Percentiles rank a stretch among this genome's conserved stretches.
These are phyloP conservation scores for Naematelia aurantialba DNA, from an alignment of 768 basidiomycete genomes.

Conservation along the genomic window DNA sequence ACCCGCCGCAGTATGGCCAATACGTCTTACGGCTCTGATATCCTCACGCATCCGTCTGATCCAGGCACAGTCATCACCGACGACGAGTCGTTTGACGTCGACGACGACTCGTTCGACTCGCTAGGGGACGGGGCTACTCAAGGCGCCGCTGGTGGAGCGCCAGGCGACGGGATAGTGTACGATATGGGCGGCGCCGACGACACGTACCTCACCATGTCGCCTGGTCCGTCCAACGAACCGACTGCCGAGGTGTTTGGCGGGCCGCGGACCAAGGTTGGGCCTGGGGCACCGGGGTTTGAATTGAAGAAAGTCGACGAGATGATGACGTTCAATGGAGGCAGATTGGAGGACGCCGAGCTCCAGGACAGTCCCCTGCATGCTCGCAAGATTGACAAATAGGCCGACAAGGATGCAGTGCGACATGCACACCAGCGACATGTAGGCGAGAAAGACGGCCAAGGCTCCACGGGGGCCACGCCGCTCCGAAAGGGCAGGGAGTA, in stretches of 20 bases:
- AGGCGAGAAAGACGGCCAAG: not conserved
- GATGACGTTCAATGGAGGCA: slow-evolving; percentile 45
- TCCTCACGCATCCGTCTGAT: slow-evolving; percentile 1
- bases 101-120: slow-evolving; percentile 8
- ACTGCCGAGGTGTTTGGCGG: slow-evolving; percentile 4
- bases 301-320: slow-evolving; percentile 46
- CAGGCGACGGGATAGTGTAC: not conserved
- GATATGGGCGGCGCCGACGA: not conserved
- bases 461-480: too few species aligned
- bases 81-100: slow-evolving; percentile 30
- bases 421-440: too few species aligned
- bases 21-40: slow-evolving; percentile 36
- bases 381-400: not conserved
- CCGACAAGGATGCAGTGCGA: too few species aligned
- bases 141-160: not conserved
- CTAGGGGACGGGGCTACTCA: not conserved
- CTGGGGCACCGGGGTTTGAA: slow-evolving; percentile 23
- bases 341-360: slow-evolving; percentile 34
- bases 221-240: not conserved
- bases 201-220: not conserved
- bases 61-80: slow-evolving; percentile 10
- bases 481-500: too few species aligned
- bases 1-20: slow-evolving; percentile 31
- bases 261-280: not conserved
- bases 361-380: not conserved